Evolutionary conservation across 495 filamentous ascomycete species (phyloP), one percentile per base, ranked within the genome.

Genomic region (Eremomyces bilateralis): DNA sequence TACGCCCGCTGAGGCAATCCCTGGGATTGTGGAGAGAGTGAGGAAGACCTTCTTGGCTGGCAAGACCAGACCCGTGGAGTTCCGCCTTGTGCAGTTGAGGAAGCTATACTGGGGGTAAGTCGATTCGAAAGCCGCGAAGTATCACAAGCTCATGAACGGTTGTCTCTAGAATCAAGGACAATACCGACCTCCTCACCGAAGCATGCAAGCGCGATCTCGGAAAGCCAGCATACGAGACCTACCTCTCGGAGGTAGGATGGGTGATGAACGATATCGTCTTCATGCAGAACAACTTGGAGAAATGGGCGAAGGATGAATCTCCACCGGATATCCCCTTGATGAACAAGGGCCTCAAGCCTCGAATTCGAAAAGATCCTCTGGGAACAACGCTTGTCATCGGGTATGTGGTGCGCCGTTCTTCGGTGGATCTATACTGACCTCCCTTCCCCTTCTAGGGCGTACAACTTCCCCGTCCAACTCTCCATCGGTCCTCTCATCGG

Each of bases 101-200:
- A 84, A 81, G 61, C 73, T 94, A 29, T 94, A 90, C 60, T 93
- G 83, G 83, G 83, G 67, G 68, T 73, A 49, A 59, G 57, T 45
- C 16, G 1, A n/a, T n/a, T n/a, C n/a, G n/a, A n/a, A n/a, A n/a
- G n/a, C n/a, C n/a, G n/a, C n/a, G n/a, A n/a, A n/a, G n/a, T n/a
- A n/a, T n/a, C n/a, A n/a, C n/a, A n/a, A n/a, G n/a, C n/a, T n/a
- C 15, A 1, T 25, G 8, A 4, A 10, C 19, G 16, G 20, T 22
- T 13, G 2, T 22, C 20, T 30, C 6, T 34, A 73, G 71, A 2
- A 46, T 94, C 31, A 69, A 69, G 31, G 88, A 93, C 59, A 73
- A 77, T 50, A 61, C 67, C 38, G 59, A 72, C 24, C 62, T 67
- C 25, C 58, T 93, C 21, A 40, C 67, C 42, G 71, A 76, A 45